Evolutionary conservation across 805 yeast species (phyloP).

Genomic region (Cyberlindnera suaveolens): DNA sequence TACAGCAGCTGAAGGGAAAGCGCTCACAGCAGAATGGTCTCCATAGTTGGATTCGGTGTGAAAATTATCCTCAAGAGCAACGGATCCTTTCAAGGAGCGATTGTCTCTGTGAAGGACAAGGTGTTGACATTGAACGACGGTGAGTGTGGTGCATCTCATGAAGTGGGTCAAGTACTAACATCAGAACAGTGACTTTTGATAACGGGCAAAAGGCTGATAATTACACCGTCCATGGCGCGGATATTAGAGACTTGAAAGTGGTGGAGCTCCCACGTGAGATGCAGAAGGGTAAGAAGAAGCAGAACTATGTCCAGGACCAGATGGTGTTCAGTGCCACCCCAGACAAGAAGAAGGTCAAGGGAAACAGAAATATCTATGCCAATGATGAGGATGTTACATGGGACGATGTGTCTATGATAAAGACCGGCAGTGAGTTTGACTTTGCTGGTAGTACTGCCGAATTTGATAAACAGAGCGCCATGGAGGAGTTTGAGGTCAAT

Average conservation of each 20-base stretch:
- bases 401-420: slow-evolving; percentile 44
- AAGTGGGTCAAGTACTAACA: not conserved
- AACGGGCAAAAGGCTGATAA: slow-evolving; percentile 26
- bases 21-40: slow-evolving; percentile 6
- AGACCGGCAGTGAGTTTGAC: slow-evolving; percentile 64
- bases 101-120: slow-evolving; percentile 30
- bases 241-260: slow-evolving; percentile 51
- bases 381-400: slow-evolving; percentile 28
- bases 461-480: slow-evolving; percentile 76
- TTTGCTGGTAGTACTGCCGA: slow-evolving; percentile 74
- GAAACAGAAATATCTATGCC: slow-evolving; percentile 3
- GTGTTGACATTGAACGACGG: slow-evolving; percentile 35
- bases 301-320: not conserved
- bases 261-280: slow-evolving; percentile 40
- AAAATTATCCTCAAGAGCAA: slow-evolving; percentile 6
- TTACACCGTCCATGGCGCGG: slow-evolving; percentile 28
- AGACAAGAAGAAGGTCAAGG: slow-evolving; percentile 4
- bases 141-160: slow-evolving; percentile 23
- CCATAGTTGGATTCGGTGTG: slow-evolving; percentile 11
- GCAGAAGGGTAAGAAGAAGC: slow-evolving; percentile 16
- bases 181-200: slow-evolving; percentile 27
- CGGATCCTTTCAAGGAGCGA: slow-evolving; percentile 5
- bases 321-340: slow-evolving; percentile 2
- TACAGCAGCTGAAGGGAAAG: not conserved
- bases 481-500: slow-evolving; percentile 62